A percentile compares a stretch with the other conserved stretches of the same genome.
phyloP scores from a whole-genome alignment of 768 basidiomycete species.

The Pisolithus orientalis region DNA sequence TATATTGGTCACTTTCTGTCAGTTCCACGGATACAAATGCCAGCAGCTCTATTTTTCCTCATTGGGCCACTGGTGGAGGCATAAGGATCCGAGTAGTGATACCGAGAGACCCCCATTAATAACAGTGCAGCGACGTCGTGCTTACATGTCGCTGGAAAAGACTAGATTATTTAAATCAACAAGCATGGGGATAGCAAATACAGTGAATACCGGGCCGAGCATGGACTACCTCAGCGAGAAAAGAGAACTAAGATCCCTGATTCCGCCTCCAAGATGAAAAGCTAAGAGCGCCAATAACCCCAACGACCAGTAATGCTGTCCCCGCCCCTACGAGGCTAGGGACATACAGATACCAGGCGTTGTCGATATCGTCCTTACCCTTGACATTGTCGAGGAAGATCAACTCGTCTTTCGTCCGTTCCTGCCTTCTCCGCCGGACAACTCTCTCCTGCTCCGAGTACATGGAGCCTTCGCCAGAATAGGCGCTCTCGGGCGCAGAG shows the following conservation, averaged over 20 bases:
- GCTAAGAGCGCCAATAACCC: constrained; percentile 71
- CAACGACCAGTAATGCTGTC: constrained; percentile 74
- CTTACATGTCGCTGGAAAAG: too few relatives aligned
- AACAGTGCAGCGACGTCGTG: too few relatives aligned
- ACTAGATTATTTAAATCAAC: too few relatives aligned
- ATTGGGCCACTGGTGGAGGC: background rate
- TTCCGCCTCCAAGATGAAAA: constrained; percentile 65
- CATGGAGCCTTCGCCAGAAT: constrained; percentile 19
- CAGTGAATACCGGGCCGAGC: background rate
- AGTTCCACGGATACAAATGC: background rate
- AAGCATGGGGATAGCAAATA: background rate
- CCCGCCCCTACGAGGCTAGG: constrained; percentile 79
- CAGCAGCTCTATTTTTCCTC: too few relatives aligned
- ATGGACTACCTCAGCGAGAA: too few relatives aligned
- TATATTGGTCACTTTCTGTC: too few relatives aligned
- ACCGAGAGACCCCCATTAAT: too few relatives aligned
- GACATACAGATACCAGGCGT: constrained; percentile 74
- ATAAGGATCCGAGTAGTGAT: background rate
- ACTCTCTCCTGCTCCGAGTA: constrained; percentile 27
- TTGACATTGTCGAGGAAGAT: constrained; percentile 40
- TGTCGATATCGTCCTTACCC: constrained; percentile 52
- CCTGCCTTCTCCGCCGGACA: constrained; percentile 40
- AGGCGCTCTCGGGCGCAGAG: constrained; percentile 21
- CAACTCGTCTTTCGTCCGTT: constrained; percentile 48
- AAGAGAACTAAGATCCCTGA: constrained; percentile 43